phyloP scores from a whole-genome alignment of 2,329 filamentous ascomycete genomes.

The Talaromyces verruculosus region DNA sequence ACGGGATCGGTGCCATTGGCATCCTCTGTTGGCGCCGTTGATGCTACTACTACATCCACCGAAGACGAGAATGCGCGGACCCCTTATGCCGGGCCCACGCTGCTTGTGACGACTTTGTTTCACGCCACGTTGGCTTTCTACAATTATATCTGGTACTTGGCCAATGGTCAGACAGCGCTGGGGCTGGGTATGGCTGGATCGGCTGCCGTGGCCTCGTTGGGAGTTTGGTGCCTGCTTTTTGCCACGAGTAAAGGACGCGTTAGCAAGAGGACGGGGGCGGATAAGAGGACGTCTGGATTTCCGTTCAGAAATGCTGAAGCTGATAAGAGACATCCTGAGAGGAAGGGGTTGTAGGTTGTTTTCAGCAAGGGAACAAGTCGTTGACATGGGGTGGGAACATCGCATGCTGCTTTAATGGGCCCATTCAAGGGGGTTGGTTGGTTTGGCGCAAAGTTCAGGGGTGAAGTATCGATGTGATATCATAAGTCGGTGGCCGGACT shows the following conservation, averaged over 20 bases:
- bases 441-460: background rate
- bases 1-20: conserved; percentile 69
- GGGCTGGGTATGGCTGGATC: conserved; percentile 61
- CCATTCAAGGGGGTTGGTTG: background rate
- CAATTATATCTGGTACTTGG: conserved; percentile 66
- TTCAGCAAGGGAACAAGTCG: background rate
- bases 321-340: conserved; percentile 50
- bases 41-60: conserved; percentile 34
- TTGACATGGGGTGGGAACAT: background rate
- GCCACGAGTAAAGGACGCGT: conserved; percentile 58
- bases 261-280: conserved; percentile 63
- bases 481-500: background rate
- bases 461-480: background rate
- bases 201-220: conserved; percentile 59
- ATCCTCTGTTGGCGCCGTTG: conserved; percentile 45
- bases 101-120: conserved; percentile 66
- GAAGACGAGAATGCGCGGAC: conserved; percentile 51
- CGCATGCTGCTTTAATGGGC: conserved; percentile 13
- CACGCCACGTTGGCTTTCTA: conserved; percentile 65
- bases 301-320: conserved; percentile 64
- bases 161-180: conserved; percentile 57
- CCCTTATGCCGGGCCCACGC: conserved; percentile 64
- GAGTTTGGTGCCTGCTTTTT: conserved; percentile 64
- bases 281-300: conserved; percentile 66
- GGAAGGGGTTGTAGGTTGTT: conserved; percentile 27